Evolutionary conservation across 495 filamentous ascomycete species (phyloP), one percentile per base, ranked within the genome.

Genomic region (Parathielavia hyrcaniae): DNA sequence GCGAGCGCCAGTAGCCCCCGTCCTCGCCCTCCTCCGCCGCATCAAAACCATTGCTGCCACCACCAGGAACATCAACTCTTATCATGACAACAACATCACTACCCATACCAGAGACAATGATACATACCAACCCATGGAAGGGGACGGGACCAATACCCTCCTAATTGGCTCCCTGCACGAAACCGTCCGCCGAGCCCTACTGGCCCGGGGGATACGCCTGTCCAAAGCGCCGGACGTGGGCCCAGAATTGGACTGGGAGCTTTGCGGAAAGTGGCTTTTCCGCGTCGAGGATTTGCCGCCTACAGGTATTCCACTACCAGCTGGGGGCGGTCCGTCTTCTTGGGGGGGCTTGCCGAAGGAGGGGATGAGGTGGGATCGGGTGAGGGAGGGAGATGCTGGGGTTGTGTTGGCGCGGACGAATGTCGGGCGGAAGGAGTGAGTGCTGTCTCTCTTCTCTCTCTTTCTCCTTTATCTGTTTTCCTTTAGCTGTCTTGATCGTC

Each of bases 261-360:
- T 71, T 26, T 72, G 67, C 43, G 67, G 70, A 32, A 77, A 77
- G 70, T 79, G 73, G 72, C 53, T 78, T 17, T 77, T 77, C 50
- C 60, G 66, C 5, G 34, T 62, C 0, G 68, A 68, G 35, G 64
- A 39, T 11, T 46, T 75, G 65, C 67, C 64, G n/a, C n/a, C n/a
- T n/a, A n/a, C n/a, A n/a, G n/a, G n/a, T 47, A 55, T 38, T 6
- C 36, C 32, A 57, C 36, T 26, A 57, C 38, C 55, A 16, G 59
- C 46, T 47, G 60, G 14, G 22, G 60, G 13, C 41, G 17, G 17
- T 19, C 17, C n/a, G n/a, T n/a, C n/a, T n/a, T n/a, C 1, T 10
- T 11, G 0, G 8, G 49, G 6, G 19, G 9, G 13, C 52, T 14
- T 62, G 19, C 53, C 32, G 10, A 50, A 57, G 34, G 52, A 57